Conservation (phyloP, 2,329 filamentous ascomycete genomes). For the Huntiella omanensis region DNA sequence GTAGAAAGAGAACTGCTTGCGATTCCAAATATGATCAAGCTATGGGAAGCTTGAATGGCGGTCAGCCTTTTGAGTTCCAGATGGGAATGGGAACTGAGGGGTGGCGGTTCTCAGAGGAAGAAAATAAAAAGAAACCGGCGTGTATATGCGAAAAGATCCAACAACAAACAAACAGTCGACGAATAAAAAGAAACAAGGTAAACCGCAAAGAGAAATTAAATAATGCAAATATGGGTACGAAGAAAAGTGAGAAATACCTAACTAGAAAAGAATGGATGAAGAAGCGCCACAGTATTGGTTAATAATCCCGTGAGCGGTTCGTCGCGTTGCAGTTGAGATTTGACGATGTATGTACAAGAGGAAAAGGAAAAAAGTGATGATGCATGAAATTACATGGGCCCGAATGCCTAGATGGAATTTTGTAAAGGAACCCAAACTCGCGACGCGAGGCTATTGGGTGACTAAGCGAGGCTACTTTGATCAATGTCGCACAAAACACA, state of each 20-base stretch:
- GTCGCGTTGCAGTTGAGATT: constrained; percentile 6
- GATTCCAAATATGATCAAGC: too few relatives aligned
- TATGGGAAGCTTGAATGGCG: too few relatives aligned
- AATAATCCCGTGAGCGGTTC: constrained; percentile 1
- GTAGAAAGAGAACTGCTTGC: too few relatives aligned
- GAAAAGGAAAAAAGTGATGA: constrained; percentile 1
- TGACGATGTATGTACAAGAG: neutral
- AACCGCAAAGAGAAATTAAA: constrained; percentile 4
- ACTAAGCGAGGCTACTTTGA: constrained; percentile 9
- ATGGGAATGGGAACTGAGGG: neutral
- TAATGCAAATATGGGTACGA: neutral
- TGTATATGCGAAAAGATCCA: neutral
- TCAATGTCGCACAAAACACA: too few relatives aligned
- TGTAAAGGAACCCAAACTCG: neutral
- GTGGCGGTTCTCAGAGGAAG: neutral
- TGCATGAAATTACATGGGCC: neutral
- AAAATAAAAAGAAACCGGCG: neutral
- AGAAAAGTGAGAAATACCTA: neutral
- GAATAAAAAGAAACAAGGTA: constrained; percentile 1
- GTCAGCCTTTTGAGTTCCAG: too few relatives aligned
- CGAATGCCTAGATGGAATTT: neutral
- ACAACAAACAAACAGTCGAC: constrained; percentile 1
- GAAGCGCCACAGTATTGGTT: constrained; percentile 2
- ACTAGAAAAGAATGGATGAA: constrained; percentile 7
- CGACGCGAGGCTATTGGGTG: constrained; percentile 10